phyloP scores from a whole-genome alignment of 139 green algal species.

The Micromonas commoda region DNA sequence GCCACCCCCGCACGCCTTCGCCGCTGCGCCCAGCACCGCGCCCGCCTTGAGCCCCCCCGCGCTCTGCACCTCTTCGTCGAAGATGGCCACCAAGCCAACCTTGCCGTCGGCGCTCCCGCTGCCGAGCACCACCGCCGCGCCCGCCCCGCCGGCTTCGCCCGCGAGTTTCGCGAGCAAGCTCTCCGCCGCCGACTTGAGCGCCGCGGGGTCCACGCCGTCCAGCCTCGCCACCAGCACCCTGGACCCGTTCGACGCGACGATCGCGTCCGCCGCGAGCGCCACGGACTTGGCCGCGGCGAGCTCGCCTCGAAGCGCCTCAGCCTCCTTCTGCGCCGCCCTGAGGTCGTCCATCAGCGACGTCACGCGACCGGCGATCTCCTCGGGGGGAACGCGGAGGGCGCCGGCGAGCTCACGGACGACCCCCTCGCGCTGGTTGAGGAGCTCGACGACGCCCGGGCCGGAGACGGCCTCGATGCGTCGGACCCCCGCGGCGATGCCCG shows the following conservation, averaged over 20 bases:
- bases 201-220: conserved; percentile 63
- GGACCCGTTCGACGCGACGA: conserved; percentile 33
- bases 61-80: conserved; percentile 49
- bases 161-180: conserved; percentile 48
- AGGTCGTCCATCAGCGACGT: conserved; percentile 57
- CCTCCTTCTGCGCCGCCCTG: conserved; percentile 51
- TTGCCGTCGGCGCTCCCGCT: conserved; percentile 42
- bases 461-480: conserved; percentile 82
- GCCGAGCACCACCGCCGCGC: conserved; percentile 66
- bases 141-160: conserved; percentile 42
- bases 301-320: conserved; percentile 52
- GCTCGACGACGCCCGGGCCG: conserved; percentile 40
- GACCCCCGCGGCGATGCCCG: conserved; percentile 76
- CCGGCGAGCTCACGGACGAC: conserved; percentile 50
- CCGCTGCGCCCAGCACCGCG: conserved; percentile 72
- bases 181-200: conserved; percentile 54
- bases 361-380: conserved; percentile 42
- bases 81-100: conserved; percentile 65
- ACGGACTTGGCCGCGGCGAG: conserved; percentile 64
- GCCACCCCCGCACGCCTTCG: conserved; percentile 82
- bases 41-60: conserved; percentile 61
- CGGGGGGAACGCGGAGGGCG: conserved; percentile 30
- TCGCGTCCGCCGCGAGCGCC: conserved; percentile 39
- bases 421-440: conserved; percentile 39
- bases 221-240: conserved; percentile 65